These are phyloP conservation scores for Microbotryum violaceum DNA, from an alignment of 1,284 basidiomycete genomes.

Conservation along the genomic window DNA sequence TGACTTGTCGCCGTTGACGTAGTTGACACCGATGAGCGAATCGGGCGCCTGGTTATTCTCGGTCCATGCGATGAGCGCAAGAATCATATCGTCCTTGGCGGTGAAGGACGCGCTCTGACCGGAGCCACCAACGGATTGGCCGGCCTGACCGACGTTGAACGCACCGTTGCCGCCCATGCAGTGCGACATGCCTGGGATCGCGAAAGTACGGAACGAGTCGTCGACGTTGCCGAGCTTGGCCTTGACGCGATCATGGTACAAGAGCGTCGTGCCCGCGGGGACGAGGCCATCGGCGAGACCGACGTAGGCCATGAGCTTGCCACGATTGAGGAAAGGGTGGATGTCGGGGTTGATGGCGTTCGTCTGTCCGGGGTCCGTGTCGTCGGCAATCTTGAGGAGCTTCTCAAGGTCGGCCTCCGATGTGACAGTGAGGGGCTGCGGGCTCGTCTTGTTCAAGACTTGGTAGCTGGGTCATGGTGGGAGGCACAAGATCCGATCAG, in stretches of 20 bases:
- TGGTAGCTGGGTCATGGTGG: neutral
- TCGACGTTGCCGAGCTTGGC: constrained; percentile 18
- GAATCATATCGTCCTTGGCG: constrained; percentile 16
- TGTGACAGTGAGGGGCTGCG: constrained; percentile 3
- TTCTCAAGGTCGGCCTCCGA: constrained; percentile 16
- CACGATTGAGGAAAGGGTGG: constrained; percentile 30
- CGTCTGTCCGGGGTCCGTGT: constrained; percentile 27
- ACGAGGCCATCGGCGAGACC: constrained; percentile 31
- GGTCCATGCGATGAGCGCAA: constrained; percentile 19
- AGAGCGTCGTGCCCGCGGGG: constrained; percentile 16
- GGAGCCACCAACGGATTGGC: constrained; percentile 2
- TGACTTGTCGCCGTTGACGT: constrained; percentile 7
- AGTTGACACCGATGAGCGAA: constrained; percentile 12
- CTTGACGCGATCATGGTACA: constrained; percentile 25
- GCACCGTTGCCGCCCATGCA: constrained; percentile 21
- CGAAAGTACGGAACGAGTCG: constrained; percentile 29
- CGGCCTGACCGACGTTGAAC: constrained; percentile 6
- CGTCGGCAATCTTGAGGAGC: constrained; percentile 20
- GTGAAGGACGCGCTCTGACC: neutral
- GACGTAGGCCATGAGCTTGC: constrained; percentile 31
- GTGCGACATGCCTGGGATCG: constrained; percentile 12
- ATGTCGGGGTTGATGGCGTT: constrained; percentile 32
- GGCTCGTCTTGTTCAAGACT: constrained; percentile 22
- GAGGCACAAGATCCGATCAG: neutral
- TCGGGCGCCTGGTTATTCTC: constrained; percentile 17